Evolutionary conservation across 1,139 yeast genomes (phyloP), one percentile per base, ranked within the genome.

Genomic region (Taphrina pruni): DNA sequence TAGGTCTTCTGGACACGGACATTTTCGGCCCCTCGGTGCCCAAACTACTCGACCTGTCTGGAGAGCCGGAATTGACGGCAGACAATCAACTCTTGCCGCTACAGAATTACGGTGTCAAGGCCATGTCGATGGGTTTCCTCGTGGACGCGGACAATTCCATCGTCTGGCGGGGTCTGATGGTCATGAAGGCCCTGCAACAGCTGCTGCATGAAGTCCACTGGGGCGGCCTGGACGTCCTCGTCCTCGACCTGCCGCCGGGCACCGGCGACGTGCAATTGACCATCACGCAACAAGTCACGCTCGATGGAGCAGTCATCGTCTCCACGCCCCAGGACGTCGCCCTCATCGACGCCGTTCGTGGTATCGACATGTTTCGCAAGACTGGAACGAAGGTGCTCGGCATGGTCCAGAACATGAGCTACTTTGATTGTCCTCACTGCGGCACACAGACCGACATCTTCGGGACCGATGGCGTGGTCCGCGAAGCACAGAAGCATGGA

Each of bases 291-390:
- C 89, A 87, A 74, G 78, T 89, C n/a, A 82, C 84, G 64, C 86
- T 90, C 0, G 89, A 87, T 73, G 97, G 96, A 1, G 91, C 96
- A 0, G 83, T 90, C 0, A 85, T 90, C 62, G 96, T 90, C 0
- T 87, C 93, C 1, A 90, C 97, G 0, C 95, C 96, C 0, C 97
- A 90, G 76, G 97, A 90, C 73, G 86, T 90, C 65, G 96, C 97
- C 0, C 78, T 90, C 36, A 83, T 88, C 7, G 97, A 90, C 76
- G 96, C 92, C 0, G 86, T 87, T 14, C 87, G 91, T 73, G 97
- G 97, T 0, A 86, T 90, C 20, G 81, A 89, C 20, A 87, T 90
- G 94, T 90, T 88, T 77, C 79, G 85, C 12, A 88, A 89, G 74
- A 90, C 90, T 43, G 79, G 85, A 36, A 86, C 89, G n/a, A 96